phyloP scores from a whole-genome alignment of 2,329 filamentous ascomycete genomes.

The Lachnum nothofagi region DNA sequence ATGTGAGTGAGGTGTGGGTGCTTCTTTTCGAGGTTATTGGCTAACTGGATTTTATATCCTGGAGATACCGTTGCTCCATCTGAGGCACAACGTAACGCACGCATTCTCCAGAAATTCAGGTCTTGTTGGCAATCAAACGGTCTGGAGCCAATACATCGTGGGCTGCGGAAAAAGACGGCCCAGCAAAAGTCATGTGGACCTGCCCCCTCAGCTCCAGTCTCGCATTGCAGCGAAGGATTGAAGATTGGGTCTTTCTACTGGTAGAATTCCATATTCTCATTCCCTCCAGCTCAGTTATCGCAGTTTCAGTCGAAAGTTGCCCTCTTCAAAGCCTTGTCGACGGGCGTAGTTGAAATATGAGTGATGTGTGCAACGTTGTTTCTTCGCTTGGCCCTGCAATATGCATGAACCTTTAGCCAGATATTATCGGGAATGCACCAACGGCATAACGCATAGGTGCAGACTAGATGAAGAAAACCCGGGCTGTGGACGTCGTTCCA shows the following conservation, averaged over 20 bases:
- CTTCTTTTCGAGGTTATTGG: slow-evolving; percentile 21
- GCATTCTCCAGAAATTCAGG: too few species aligned
- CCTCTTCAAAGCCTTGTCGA: background rate
- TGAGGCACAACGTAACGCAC: slow-evolving; percentile 10
- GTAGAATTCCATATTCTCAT: background rate
- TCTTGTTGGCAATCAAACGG: too few species aligned
- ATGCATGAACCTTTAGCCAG: background rate
- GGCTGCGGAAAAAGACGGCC: slow-evolving; percentile 18
- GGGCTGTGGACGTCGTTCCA: background rate
- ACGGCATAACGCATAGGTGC: slow-evolving; percentile 13
- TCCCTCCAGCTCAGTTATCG: background rate
- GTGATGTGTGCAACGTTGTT: slow-evolving; percentile 3
- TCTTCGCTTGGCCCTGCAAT: background rate
- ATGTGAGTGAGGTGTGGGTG: slow-evolving; percentile 31
- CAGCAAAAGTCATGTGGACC: slow-evolving; percentile 2
- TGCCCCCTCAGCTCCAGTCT: background rate
- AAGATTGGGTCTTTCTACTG: background rate
- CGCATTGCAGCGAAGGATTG: background rate
- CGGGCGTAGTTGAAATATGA: slow-evolving; percentile 1
- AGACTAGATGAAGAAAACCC: slow-evolving; percentile 17
- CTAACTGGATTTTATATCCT: slow-evolving; percentile 10
- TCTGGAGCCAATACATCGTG: slow-evolving; percentile 23
- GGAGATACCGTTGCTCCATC: slow-evolving; percentile 14
- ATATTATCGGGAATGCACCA: slow-evolving; percentile 18
- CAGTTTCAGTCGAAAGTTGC: background rate